Conservation (phyloP, 768 basidiomycete genomes). For the Lactarius vividus region DNA sequence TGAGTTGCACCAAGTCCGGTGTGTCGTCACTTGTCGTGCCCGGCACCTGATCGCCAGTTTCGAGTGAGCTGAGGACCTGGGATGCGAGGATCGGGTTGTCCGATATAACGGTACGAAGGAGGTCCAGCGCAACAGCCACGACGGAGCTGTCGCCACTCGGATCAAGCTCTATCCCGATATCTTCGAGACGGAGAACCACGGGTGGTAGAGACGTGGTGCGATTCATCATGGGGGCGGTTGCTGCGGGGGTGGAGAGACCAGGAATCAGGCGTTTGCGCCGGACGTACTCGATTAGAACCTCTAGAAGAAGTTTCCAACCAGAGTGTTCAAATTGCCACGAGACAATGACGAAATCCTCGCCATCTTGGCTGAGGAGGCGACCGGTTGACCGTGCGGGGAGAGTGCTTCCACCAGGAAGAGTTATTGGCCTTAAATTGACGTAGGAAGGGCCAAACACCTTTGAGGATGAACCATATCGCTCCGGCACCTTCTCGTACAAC, state of each 20-base stretch:
- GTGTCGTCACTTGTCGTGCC: slow-evolving; percentile 52
- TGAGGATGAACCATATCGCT: slow-evolving; percentile 54
- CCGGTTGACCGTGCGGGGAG: slow-evolving; percentile 68
- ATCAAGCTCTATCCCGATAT: slow-evolving; percentile 71
- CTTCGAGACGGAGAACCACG: slow-evolving; percentile 49
- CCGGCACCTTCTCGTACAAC: slow-evolving; percentile 64
- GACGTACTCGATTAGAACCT: slow-evolving; percentile 74
- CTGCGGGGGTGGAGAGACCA: slow-evolving; percentile 16
- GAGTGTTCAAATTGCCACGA: slow-evolving; percentile 81
- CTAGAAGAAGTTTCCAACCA: slow-evolving; percentile 84
- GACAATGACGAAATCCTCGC: slow-evolving; percentile 65
- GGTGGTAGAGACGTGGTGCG: slow-evolving; percentile 17
- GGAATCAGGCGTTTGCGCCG: slow-evolving; percentile 51
- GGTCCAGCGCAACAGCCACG: slow-evolving; percentile 72
- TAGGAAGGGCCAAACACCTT: slow-evolving; percentile 54
- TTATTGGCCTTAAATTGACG: slow-evolving; percentile 61
- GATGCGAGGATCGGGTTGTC: slow-evolving; percentile 64
- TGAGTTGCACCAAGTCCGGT: slow-evolving; percentile 75
- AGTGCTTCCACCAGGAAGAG: slow-evolving; percentile 71
- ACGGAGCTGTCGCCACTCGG: slow-evolving; percentile 58
- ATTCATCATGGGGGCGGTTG: not conserved
- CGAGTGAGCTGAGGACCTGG: slow-evolving; percentile 64
- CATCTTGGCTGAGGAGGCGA: slow-evolving; percentile 68
- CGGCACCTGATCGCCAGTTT: slow-evolving; percentile 47
- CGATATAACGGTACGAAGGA: slow-evolving; percentile 73